Conservation (phyloP, 352 stramenopile genomes). For the Phytophthora megakarya region DNA sequence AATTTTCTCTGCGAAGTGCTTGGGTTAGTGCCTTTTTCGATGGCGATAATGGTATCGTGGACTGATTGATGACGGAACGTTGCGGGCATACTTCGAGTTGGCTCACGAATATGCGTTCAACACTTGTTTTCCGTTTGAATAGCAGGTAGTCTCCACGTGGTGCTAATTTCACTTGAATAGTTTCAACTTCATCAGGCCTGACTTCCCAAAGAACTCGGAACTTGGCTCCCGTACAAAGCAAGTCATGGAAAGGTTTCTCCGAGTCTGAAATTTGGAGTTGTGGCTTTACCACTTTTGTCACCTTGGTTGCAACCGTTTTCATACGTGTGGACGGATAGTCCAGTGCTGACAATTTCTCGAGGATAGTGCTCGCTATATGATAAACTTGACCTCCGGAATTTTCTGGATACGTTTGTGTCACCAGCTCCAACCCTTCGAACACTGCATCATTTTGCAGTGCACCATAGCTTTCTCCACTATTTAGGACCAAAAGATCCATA, state of each 20-base stretch:
- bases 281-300: neutral
- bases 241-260: constrained; percentile 26
- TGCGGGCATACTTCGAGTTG: constrained; percentile 45
- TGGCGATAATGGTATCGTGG: constrained; percentile 5
- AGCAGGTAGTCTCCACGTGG: constrained; percentile 47
- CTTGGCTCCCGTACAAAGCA: constrained; percentile 27
- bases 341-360: constrained; percentile 34
- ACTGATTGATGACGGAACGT: constrained; percentile 13
- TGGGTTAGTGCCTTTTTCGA: constrained; percentile 23
- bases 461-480: constrained; percentile 27
- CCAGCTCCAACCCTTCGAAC: constrained; percentile 24
- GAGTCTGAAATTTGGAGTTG: constrained; percentile 8
- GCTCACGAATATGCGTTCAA: constrained; percentile 52
- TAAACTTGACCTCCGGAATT: constrained; percentile 20
- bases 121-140: constrained; percentile 36
- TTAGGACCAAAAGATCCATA: constrained; percentile 29
- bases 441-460: constrained; percentile 31
- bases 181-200: constrained; percentile 36
- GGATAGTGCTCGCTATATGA: constrained; percentile 25
- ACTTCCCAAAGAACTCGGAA: constrained; percentile 35
- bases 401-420: constrained; percentile 31
- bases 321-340: constrained; percentile 18
- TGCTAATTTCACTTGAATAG: constrained; percentile 39
- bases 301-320: constrained; percentile 4
- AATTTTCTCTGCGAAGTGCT: constrained; percentile 23